Evolutionary conservation across 192 early-diverging fungal species (phyloP), one percentile per base, ranked within the genome.

Genomic region (Lobulomyces angularis): DNA sequence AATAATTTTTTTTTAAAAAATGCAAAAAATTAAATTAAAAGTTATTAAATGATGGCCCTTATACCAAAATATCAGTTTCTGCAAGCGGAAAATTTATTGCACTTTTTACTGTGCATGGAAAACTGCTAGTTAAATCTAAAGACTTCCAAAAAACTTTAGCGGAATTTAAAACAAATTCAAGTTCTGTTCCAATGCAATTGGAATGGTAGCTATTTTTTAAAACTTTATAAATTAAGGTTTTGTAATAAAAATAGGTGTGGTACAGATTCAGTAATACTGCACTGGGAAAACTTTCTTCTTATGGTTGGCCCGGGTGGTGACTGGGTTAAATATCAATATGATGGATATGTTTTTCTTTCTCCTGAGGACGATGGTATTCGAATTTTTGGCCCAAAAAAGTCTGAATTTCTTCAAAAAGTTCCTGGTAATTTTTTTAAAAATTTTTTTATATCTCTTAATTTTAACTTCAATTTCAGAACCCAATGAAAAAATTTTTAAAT

Each of bases 231-330:
- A 16, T 32, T 32, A 16, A 16, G 31, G 31, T 32, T 32, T 12
- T 12, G 31, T 32, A 12, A 12, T 12, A 12, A 8, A 9, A 8
- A 14, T 35, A 83, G 90, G 90, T 97, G 94, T 56, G 90, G 91
- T n/a, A 83, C 69, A 18, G 94, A 98, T 48, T 83, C 91, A 0
- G 94, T 88, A 7, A 71, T 92, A 1, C 51, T 84, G 8, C 86
- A 85, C 52, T 88, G 84, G 76, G 80, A 81, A 30, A 74, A 77
- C 46, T 71, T 81, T 32, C 70, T 90, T 11, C 58, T 90, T 20
- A 79, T 98, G 62, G 73, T 98, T 3, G 94, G 94, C 0, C 94
- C 91, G 0, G 88, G 85, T 58, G 89, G 89, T 11, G 90, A 89
- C 45, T 84, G 71, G 57, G 81, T 84, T 37, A 83, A 83, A 40